Evolutionary conservation across 2,329 filamentous ascomycete genomes (phyloP).

Genomic region (Dactylonectria estremocensis): DNA sequence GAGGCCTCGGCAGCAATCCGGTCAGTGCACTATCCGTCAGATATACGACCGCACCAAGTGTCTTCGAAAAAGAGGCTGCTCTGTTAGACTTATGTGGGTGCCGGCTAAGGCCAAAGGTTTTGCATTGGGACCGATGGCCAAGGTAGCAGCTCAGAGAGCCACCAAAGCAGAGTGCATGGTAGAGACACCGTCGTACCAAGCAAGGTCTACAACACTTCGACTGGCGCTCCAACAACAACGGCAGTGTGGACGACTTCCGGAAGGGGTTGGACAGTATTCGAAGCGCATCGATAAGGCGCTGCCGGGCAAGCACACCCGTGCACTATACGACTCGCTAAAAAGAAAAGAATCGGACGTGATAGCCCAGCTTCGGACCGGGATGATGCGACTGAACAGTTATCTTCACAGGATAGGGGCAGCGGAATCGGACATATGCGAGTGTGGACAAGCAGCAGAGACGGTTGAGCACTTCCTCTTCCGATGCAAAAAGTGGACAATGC

Average conservation of each 20-base stretch:
- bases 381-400: constrained; percentile 18
- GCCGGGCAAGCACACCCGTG: constrained; percentile 12
- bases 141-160: constrained; percentile 3
- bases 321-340: constrained; percentile 9
- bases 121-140: constrained; percentile 2
- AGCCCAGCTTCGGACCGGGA: background rate
- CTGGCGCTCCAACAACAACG: background rate
- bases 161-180: background rate
- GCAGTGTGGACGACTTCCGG: constrained; percentile 3
- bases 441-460: background rate
- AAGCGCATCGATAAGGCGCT: constrained; percentile 18
- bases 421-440: constrained; percentile 5
- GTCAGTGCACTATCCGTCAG: background rate
- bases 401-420: constrained; percentile 14
- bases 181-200: constrained; percentile 12
- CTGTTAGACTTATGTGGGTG: constrained; percentile 24
- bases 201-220: background rate
- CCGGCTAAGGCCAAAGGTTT: background rate
- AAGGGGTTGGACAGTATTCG: constrained; percentile 22
- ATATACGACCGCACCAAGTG: background rate
- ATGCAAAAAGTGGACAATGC: background rate
- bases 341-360: constrained; percentile 12
- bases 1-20: background rate
- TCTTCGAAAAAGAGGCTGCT: constrained; percentile 12
- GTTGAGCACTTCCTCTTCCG: background rate